Evolutionary conservation across 495 filamentous ascomycete species (phyloP).

Genomic region (Copromyces sp.): DNA sequence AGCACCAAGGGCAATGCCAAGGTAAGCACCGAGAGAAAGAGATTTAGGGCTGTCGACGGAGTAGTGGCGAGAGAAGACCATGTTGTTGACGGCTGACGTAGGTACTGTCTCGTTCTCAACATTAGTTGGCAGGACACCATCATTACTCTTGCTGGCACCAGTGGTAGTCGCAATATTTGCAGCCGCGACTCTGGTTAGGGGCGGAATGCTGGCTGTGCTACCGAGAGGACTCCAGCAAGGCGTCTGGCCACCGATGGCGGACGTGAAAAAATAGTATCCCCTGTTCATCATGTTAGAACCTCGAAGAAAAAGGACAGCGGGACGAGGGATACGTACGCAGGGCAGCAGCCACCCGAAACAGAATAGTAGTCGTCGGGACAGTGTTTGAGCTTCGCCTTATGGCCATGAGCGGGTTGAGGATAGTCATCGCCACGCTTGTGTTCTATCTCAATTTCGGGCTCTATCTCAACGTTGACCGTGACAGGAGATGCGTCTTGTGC

Average conservation of each 20-base stretch:
- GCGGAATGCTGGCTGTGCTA: conserved; percentile 3
- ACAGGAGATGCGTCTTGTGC: not conserved
- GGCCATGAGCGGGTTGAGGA: conserved; percentile 10
- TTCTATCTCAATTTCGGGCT: not conserved
- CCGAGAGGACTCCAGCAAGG: conserved; percentile 17
- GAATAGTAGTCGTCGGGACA: conserved; percentile 23
- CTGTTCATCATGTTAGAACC: conserved; percentile 3
- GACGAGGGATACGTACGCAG: conserved; percentile 8
- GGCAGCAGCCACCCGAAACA: conserved; percentile 18
- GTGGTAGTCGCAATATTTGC: not conserved
- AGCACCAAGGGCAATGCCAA: not conserved
- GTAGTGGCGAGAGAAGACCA: conserved; percentile 20
- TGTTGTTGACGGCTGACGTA: conserved; percentile 21
- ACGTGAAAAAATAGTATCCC: conserved; percentile 17
- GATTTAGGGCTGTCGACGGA: conserved; percentile 3
- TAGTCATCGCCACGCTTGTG: conserved; percentile 6
- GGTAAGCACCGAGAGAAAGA: not conserved
- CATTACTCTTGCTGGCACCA: not conserved
- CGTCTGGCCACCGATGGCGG: conserved; percentile 13
- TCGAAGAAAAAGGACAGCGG: not conserved
- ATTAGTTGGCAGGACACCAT: not conserved
- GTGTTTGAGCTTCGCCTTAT: conserved; percentile 1
- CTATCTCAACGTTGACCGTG: not conserved
- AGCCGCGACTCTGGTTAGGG: conserved; percentile 3
- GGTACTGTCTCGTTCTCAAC: conserved; percentile 5